Conservation (phyloP, 192 early-diverging fungal genomes). For the Linnemannia elongata region DNA sequence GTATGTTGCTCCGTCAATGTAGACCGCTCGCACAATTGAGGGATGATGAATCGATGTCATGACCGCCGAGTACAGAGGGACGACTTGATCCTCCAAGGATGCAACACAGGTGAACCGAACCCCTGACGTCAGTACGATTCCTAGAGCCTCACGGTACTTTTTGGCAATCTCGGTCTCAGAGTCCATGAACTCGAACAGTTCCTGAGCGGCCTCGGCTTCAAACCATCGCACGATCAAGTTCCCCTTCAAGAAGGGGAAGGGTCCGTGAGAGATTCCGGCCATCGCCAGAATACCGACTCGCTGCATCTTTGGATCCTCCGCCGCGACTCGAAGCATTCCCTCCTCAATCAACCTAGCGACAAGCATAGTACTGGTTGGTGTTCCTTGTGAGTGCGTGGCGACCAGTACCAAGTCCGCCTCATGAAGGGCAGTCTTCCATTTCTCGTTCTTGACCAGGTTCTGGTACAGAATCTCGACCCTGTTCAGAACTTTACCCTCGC, state of each 20-base stretch:
- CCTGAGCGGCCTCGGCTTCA: slow-evolving; percentile 90
- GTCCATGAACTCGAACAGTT: slow-evolving; percentile 96
- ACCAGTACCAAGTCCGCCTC: slow-evolving; percentile 87
- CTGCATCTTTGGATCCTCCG: slow-evolving; percentile 77
- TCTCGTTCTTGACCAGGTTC: slow-evolving; percentile 72
- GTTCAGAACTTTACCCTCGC: slow-evolving; percentile 92
- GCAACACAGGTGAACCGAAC: slow-evolving; percentile 84
- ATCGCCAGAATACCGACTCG: slow-evolving; percentile 86
- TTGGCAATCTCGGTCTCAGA: slow-evolving; percentile 75
- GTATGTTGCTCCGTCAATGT: slow-evolving; percentile 89
- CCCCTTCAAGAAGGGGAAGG: slow-evolving; percentile 86
- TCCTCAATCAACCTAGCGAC: slow-evolving; percentile 80
- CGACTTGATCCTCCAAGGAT: slow-evolving; percentile 96
- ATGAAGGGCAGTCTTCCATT: slow-evolving; percentile 56
- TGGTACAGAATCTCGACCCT: slow-evolving; percentile 87
- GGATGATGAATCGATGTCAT: slow-evolving; percentile 78
- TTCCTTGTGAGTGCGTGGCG: slow-evolving; percentile 95
- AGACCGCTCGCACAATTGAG: slow-evolving; percentile 90
- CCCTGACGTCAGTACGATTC: slow-evolving; percentile 74
- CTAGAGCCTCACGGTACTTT: slow-evolving; percentile 80
- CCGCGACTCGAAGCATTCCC: slow-evolving; percentile 46
- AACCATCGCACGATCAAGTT: slow-evolving; percentile 89
- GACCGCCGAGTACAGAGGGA: slow-evolving; percentile 88
- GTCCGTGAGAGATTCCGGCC: slow-evolving; percentile 95
- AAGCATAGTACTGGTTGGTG: slow-evolving; percentile 87